Conservation (phyloP, 768 basidiomycete species). For the Agrocybe praecox region DNA sequence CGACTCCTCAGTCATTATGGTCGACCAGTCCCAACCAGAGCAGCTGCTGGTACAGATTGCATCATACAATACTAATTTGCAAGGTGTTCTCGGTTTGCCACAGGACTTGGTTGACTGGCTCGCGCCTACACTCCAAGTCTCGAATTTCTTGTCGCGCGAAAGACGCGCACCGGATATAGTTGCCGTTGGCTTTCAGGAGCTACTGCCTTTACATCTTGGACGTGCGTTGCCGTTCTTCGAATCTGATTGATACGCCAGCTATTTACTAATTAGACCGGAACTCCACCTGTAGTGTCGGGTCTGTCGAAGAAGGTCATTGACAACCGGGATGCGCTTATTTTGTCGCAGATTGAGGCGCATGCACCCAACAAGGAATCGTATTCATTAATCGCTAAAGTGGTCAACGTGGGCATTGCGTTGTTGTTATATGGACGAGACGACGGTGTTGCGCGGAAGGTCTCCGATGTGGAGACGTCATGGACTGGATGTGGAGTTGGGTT, state of each 20-base stretch:
- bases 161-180: constrained; percentile 80
- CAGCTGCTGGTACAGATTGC: constrained; percentile 76
- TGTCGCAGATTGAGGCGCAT: constrained; percentile 71
- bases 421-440: constrained; percentile 85
- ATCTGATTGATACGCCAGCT: no score
- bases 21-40: constrained; percentile 19
- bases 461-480: constrained; percentile 74
- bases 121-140: constrained; percentile 77
- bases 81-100: constrained; percentile 70
- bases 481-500: constrained; percentile 70
- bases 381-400: constrained; percentile 74
- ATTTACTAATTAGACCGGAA: background rate
- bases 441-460: constrained; percentile 56
- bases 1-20: constrained; percentile 1
- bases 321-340: constrained; percentile 70
- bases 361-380: constrained; percentile 76
- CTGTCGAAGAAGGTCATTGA: constrained; percentile 71
- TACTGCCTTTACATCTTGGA: constrained; percentile 86
- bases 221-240: constrained; percentile 47
- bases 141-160: constrained; percentile 66
- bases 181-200: constrained; percentile 92
- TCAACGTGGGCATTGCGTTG: constrained; percentile 86
- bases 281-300: constrained; percentile 63
- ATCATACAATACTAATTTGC: constrained; percentile 91
- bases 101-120: constrained; percentile 95